These are phyloP conservation scores for Vigna unguiculata DNA, from an alignment of 306 rosid genomes.

Conservation along the genomic window DNA sequence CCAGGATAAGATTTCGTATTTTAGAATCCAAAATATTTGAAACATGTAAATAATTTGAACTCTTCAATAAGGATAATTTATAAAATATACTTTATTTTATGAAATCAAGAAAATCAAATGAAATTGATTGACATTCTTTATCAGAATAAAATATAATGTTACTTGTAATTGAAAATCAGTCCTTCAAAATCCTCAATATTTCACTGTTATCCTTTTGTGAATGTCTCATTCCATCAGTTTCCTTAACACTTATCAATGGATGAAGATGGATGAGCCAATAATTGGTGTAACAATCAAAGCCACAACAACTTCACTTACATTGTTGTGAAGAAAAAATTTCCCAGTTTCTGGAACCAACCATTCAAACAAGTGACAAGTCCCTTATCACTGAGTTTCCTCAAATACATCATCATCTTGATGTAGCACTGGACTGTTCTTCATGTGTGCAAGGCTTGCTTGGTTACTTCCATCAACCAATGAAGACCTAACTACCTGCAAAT, in stretches of 20 bases:
- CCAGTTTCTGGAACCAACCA: constrained; percentile 2
- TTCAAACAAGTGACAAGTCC: constrained; percentile 19
- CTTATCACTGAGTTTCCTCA: constrained; percentile 59
- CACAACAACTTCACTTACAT: constrained; percentile 13
- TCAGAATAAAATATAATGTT: no score
- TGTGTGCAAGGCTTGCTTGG: constrained; percentile 55
- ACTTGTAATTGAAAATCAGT: background rate
- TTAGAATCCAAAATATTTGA: no score
- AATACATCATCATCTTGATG: constrained; percentile 55
- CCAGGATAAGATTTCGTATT: no score
- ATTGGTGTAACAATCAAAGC: constrained; percentile 26
- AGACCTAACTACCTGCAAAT: constrained; percentile 75
- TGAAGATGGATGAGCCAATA: constrained; percentile 15
- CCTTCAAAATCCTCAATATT: constrained; percentile 2
- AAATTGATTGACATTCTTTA: no score
- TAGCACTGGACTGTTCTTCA: constrained; percentile 49
- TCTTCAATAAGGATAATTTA: no score
- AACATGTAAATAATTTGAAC: no score
- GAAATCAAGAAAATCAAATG: no score
- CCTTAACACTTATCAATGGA: constrained; percentile 34
- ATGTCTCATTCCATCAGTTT: constrained; percentile 25
- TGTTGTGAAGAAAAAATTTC: constrained; percentile 24
- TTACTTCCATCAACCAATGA: constrained; percentile 67
- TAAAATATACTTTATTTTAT: no score
- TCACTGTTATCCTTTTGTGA: constrained; percentile 18